Conservation (phyloP, 495 filamentous ascomycete genomes). For the Penicillium antarcticum region DNA sequence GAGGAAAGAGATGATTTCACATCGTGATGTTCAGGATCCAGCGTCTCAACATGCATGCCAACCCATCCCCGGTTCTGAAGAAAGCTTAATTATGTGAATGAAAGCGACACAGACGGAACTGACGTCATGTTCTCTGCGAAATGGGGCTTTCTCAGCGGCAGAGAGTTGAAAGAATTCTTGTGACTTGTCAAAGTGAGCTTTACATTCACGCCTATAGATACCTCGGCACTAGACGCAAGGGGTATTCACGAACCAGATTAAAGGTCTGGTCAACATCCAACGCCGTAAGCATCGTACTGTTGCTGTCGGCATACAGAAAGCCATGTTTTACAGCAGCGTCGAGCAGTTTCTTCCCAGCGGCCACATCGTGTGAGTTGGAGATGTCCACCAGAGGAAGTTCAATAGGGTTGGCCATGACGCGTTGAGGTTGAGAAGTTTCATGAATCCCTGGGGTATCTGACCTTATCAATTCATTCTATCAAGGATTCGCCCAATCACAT, state of each 20-base stretch:
- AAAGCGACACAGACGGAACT: background rate
- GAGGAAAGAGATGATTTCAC: conserved; percentile 24
- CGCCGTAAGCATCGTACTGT: conserved; percentile 51
- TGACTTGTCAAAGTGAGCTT: conserved; percentile 53
- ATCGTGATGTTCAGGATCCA: conserved; percentile 73
- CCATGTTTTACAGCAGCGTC: conserved; percentile 68
- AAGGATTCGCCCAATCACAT: too few species aligned
- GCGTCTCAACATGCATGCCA: conserved; percentile 70
- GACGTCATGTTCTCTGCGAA: conserved; percentile 58
- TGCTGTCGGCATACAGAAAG: conserved; percentile 73
- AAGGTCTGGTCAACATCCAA: conserved; percentile 62
- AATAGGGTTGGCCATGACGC: too few species aligned
- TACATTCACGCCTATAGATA: background rate
- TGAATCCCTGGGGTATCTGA: too few species aligned
- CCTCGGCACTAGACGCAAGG: too few species aligned
- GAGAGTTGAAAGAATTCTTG: conserved; percentile 65
- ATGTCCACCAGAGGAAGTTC: conserved; percentile 61
- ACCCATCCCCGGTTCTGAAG: conserved; percentile 71
- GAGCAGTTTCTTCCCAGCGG: conserved; percentile 60
- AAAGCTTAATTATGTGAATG: conserved; percentile 1
- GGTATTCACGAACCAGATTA: conserved; percentile 8
- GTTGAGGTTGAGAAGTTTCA: too few species aligned
- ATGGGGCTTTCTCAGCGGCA: conserved; percentile 60
- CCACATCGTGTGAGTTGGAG: conserved; percentile 26
- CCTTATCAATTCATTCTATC: too few species aligned